These are phyloP conservation scores for Crataegus laevigata DNA, from an alignment of 306 rosid genomes.

Conservation along the genomic window DNA sequence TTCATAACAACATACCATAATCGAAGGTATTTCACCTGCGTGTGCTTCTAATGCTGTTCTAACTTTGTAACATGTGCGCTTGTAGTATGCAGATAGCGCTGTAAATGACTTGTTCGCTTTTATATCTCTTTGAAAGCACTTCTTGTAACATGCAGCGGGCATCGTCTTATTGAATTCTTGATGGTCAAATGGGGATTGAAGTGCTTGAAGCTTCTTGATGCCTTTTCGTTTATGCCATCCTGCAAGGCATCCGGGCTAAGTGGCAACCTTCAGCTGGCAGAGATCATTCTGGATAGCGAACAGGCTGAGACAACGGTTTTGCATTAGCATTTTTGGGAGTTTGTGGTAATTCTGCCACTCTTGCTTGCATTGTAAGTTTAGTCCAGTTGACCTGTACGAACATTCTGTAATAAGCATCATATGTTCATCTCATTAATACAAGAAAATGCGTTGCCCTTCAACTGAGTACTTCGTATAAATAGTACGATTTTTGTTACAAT, in stretches of 20 bases:
- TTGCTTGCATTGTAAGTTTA: not conserved
- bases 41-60: conserved; percentile 6
- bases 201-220: conserved; percentile 79
- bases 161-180: conserved; percentile 70
- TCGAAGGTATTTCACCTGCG: conserved; percentile 50
- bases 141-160: conserved; percentile 46
- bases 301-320: conserved; percentile 26
- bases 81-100: not conserved
- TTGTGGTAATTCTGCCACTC: not conserved
- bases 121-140: not conserved
- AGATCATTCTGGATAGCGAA: conserved; percentile 47
- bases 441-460: not conserved
- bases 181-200: conserved; percentile 77
- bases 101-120: not conserved
- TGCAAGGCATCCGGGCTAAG: conserved; percentile 59
- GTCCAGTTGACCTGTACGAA: not conserved
- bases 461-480: not conserved
- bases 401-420: not conserved
- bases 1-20: conserved; percentile 77
- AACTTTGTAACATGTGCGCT: not conserved
- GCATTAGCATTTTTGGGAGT: conserved; percentile 2
- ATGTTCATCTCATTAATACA: not conserved
- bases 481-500: not conserved
- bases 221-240: conserved; percentile 71
- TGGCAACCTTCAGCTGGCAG: conserved; percentile 84